Percentiles rank a stretch among this genome's conserved stretches.
Evolutionary conservation across 148 eudicot species (phyloP).

Genomic region (Rhododendron simsii): DNA sequence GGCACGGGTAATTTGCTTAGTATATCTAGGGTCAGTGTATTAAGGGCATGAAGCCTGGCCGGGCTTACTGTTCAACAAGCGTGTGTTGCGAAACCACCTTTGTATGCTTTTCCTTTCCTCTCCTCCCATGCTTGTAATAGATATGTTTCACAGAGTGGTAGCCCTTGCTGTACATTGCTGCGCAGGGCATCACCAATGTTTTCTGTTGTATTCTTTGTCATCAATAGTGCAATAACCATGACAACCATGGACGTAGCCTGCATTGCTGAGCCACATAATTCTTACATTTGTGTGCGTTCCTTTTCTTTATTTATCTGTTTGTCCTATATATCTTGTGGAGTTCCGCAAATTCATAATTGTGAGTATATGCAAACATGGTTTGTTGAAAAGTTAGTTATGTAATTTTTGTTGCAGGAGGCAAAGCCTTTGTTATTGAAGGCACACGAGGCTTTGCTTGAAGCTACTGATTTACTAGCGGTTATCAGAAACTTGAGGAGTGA

Average conservation of each 20-base stretch:
- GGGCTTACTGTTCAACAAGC: neutral
- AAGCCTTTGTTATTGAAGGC: conserved; percentile 63
- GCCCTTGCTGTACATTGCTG: neutral
- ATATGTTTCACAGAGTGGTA: neutral
- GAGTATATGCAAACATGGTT: neutral
- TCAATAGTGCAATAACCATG: neutral
- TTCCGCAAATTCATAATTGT: neutral
- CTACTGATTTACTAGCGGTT: conserved; percentile 38
- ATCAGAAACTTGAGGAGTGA: conserved; percentile 50
- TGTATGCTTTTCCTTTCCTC: neutral
- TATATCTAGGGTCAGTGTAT: neutral
- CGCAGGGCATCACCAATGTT: neutral
- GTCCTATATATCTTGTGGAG: neutral
- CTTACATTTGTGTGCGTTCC: neutral
- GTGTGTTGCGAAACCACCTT: neutral
- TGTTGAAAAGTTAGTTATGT: neutral
- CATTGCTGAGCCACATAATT: neutral
- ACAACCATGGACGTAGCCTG: neutral
- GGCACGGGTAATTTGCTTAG: neutral
- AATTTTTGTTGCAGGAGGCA: conserved; percentile 49
- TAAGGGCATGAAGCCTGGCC: neutral
- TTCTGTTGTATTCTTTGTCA: neutral
- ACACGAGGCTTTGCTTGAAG: conserved; percentile 53
- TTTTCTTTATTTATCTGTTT: neutral
- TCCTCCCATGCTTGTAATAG: neutral